A percentile compares a stretch with the other conserved stretches of the same genome.
Conservation (phyloP, 148 eudicot genomes). For the Rheum nobile region DNA sequence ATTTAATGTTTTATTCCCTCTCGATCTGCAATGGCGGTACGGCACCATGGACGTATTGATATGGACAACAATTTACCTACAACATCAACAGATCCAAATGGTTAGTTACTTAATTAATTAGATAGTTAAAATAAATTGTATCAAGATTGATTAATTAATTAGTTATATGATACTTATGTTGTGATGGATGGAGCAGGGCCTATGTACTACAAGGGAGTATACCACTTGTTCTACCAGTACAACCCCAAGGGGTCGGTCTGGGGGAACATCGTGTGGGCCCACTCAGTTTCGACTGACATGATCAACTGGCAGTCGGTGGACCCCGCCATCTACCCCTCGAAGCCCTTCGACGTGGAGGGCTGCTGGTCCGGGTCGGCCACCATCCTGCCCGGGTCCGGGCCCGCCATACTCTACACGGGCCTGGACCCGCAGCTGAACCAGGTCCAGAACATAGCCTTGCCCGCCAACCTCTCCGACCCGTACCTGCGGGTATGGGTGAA, state of each 20-base stretch:
- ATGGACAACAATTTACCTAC: background rate
- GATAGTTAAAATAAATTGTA: no score
- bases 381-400: constrained; percentile 24
- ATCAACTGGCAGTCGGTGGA: constrained; percentile 41
- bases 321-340: constrained; percentile 25
- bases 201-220: constrained; percentile 35
- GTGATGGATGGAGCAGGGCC: constrained; percentile 23
- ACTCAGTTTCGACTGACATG: constrained; percentile 38
- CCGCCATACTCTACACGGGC: constrained; percentile 34
- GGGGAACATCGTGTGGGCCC: constrained; percentile 57
- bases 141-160: background rate
- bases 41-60: no score
- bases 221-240: constrained; percentile 51
- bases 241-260: constrained; percentile 40
- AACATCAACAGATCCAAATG: constrained; percentile 37
- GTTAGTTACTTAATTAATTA: constrained; percentile 13
- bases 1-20: no score
- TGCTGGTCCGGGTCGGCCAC: constrained; percentile 48
- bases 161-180: background rate
- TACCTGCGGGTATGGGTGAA: constrained; percentile 31
- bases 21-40: background rate
- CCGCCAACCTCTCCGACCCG: constrained; percentile 34
- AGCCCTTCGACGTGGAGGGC: constrained; percentile 35
- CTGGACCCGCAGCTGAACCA: constrained; percentile 20
- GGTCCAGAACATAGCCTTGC: constrained; percentile 37